These are phyloP conservation scores for Sicyos edulis DNA, from an alignment of 306 rosid genomes.

Conservation along the genomic window DNA sequence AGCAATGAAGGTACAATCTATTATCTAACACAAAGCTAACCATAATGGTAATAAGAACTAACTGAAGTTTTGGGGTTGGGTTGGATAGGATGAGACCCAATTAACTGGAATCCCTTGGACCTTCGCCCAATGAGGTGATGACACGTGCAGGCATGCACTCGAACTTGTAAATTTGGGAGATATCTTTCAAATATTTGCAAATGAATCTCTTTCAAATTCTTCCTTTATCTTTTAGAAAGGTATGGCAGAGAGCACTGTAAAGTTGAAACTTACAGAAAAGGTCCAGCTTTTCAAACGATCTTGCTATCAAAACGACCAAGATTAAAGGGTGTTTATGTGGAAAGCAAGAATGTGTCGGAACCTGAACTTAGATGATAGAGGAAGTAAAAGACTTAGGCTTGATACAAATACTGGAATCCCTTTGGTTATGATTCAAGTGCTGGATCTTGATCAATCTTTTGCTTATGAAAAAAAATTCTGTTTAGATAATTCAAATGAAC, in stretches of 20 bases:
- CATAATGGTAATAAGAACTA: not conserved
- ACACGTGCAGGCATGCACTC: too few species aligned
- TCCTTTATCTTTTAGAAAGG: not conserved
- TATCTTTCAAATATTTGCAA: not conserved
- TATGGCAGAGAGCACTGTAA: not conserved
- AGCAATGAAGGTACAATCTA: not conserved
- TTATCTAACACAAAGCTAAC: not conserved
- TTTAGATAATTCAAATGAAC: too few species aligned
- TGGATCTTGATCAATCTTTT: conserved; percentile 2
- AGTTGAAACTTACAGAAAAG: not conserved
- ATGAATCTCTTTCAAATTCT: not conserved
- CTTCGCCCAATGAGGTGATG: too few species aligned
- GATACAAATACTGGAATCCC: not conserved
- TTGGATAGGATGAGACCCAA: too few species aligned
- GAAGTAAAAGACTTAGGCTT: not conserved
- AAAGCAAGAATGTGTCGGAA: not conserved
- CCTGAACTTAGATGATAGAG: conserved; percentile 6
- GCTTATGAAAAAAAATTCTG: not conserved
- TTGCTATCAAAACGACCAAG: too few species aligned
- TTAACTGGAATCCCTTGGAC: too few species aligned
- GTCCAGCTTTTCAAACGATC: too few species aligned
- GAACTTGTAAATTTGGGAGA: not conserved
- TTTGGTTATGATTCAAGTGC: not conserved
- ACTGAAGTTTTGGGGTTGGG: too few species aligned
- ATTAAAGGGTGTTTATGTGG: not conserved